Percentiles rank a stretch among this genome's conserved stretches.
Conservation (phyloP, 2,329 filamentous ascomycete species). For the Nannizzia gypsea region DNA sequence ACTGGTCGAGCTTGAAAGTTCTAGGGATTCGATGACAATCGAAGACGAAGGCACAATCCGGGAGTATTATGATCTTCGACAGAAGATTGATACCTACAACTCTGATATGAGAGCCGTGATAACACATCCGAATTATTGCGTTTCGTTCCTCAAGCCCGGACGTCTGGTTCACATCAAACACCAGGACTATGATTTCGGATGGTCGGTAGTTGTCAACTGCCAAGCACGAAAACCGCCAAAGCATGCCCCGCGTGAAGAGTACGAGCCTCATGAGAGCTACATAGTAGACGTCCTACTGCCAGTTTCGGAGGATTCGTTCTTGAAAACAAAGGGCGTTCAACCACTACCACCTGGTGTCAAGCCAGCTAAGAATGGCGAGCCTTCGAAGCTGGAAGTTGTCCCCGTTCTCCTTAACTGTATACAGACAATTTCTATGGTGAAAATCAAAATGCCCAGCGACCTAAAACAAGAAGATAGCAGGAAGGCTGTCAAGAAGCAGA, state of each 20-base stretch:
- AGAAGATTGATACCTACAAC: conserved; percentile 70
- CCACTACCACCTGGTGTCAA: conserved; percentile 54
- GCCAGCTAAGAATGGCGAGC: conserved; percentile 51
- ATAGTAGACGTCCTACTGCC: conserved; percentile 70
- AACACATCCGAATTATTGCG: conserved; percentile 76
- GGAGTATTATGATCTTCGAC: conserved; percentile 83
- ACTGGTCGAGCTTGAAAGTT: conserved; percentile 62
- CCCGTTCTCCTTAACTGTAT: conserved; percentile 79
- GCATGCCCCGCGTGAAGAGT: conserved; percentile 53
- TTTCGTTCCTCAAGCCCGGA: conserved; percentile 77
- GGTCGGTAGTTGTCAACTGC: conserved; percentile 78
- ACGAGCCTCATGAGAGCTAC: conserved; percentile 62
- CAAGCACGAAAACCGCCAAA: conserved; percentile 54
- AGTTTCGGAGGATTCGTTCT: conserved; percentile 43
- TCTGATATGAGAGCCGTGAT: conserved; percentile 87
- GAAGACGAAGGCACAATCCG: conserved; percentile 78
- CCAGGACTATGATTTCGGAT: conserved; percentile 72
- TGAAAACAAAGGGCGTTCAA: conserved; percentile 48
- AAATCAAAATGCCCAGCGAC: conserved; percentile 72
- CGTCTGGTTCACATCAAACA: conserved; percentile 78
- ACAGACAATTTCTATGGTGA: conserved; percentile 69
- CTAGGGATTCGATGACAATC: conserved; percentile 62
- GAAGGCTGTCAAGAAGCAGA: conserved; percentile 52
- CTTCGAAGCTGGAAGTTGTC: conserved; percentile 65
- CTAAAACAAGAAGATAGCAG: conserved; percentile 56